Evolutionary conservation across 257 asterid genomes (phyloP).

Genomic region (Fraxinus americana): DNA sequence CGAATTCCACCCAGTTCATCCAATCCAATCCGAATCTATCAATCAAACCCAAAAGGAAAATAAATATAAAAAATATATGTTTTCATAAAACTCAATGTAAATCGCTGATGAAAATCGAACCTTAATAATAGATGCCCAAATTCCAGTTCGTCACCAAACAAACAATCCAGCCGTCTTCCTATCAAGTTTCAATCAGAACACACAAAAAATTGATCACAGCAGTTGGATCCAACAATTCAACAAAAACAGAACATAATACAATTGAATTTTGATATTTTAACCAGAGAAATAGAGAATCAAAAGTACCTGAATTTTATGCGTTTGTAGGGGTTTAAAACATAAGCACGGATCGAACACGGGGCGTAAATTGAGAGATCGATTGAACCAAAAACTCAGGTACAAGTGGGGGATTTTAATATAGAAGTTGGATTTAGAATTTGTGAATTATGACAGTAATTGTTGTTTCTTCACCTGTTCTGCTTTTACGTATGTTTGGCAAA

Average conservation of each 20-base stretch:
- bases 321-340: background rate
- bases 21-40: constrained; percentile 42
- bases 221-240: constrained; percentile 15
- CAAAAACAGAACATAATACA: background rate
- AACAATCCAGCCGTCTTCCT: constrained; percentile 37
- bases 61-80: constrained; percentile 27
- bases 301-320: background rate
- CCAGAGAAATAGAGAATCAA: background rate
- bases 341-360: background rate
- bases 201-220: constrained; percentile 11
- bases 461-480: background rate
- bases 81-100: constrained; percentile 11
- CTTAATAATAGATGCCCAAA: constrained; percentile 39
- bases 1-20: constrained; percentile 28
- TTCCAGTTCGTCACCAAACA: constrained; percentile 38
- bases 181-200: constrained; percentile 45
- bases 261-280: background rate
- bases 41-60: constrained; percentile 9
- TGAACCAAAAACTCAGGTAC: background rate
- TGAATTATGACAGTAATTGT: background rate
- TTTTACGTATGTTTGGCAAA: background rate
- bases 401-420: background rate
- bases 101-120: constrained; percentile 17
- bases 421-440: background rate
- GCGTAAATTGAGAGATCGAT: background rate